phyloP scores from a whole-genome alignment of 441 rosid genomes.

The Pelargonium australe region DNA sequence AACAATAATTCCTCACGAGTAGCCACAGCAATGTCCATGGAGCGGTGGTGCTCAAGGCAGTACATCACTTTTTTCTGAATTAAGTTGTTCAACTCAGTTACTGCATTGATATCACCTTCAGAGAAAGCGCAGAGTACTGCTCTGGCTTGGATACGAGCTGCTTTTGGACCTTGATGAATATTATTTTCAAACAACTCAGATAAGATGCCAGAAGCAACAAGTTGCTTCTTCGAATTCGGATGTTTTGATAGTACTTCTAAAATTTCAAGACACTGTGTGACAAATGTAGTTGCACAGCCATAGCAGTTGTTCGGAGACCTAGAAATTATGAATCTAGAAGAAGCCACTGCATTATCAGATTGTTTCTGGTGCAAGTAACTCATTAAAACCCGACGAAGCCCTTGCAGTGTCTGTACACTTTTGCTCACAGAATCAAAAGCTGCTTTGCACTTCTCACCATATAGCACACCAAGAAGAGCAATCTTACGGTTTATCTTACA shows the following conservation, averaged over 20 bases:
- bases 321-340: constrained; percentile 86
- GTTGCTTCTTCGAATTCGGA: constrained; percentile 80
- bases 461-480: constrained; percentile 98
- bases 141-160: constrained; percentile 94
- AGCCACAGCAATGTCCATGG: constrained; percentile 95
- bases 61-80: constrained; percentile 98
- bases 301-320: constrained; percentile 95
- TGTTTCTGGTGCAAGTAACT: constrained; percentile 95
- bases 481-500: constrained; percentile 99
- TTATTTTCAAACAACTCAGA: constrained; percentile 95
- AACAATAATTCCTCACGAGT: constrained; percentile 93
- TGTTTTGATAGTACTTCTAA: constrained; percentile 85
- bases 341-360: constrained; percentile 53
- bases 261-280: constrained; percentile 96
- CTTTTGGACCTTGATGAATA: constrained; percentile 97
- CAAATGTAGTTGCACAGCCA: constrained; percentile 97
- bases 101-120: constrained; percentile 87
- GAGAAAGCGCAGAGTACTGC: constrained; percentile 94
- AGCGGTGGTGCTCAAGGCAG: constrained; percentile 99
- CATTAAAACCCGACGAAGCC: constrained; percentile 97
- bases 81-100: constrained; percentile 83
- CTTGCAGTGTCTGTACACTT: constrained; percentile 99
- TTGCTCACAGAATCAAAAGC: constrained; percentile 99
- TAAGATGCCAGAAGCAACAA: constrained; percentile 87
- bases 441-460: constrained; percentile 99